Percentiles rank a stretch among this genome's conserved stretches.
Conservation (phyloP, 371 early-diverging fungal genomes). For the Modicella reniformis region DNA sequence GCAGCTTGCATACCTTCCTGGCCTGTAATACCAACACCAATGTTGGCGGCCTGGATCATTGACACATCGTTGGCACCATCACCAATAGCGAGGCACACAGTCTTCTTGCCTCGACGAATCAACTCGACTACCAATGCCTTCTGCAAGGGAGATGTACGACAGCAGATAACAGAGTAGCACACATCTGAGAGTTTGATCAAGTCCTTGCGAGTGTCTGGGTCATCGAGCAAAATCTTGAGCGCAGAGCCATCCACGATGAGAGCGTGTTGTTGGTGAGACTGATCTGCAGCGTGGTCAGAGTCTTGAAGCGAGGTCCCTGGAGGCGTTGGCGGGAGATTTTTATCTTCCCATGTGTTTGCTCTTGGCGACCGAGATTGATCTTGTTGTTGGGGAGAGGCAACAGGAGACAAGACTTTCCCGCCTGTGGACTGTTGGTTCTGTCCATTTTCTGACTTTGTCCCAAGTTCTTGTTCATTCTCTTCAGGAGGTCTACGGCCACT, state of each 20-base stretch:
- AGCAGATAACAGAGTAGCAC: constrained; percentile 92
- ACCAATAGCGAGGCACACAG: constrained; percentile 92
- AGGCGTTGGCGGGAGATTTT: constrained; percentile 39
- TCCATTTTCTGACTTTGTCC: not conserved
- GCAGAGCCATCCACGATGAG: constrained; percentile 93
- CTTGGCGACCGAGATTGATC: not conserved
- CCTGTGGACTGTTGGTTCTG: not conserved
- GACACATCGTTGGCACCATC: constrained; percentile 98
- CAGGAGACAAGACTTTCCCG: not conserved
- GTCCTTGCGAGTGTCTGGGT: constrained; percentile 63
- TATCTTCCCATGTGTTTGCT: constrained; percentile 36
- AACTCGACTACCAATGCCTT: constrained; percentile 95
- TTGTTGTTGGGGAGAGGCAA: not conserved
- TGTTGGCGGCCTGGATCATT: constrained; percentile 94
- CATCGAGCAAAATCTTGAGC: constrained; percentile 79
- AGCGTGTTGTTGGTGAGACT: constrained; percentile 58
- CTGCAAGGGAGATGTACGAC: constrained; percentile 95
- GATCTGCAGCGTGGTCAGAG: not conserved
- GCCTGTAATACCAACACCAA: constrained; percentile 94
- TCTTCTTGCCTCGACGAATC: constrained; percentile 79
- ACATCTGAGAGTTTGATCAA: constrained; percentile 81
- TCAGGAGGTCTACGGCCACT: constrained; percentile 21
- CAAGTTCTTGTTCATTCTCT: constrained; percentile 10
- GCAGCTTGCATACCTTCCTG: constrained; percentile 93
- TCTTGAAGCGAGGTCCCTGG: constrained; percentile 15